phyloP scores from a whole-genome alignment of 495 filamentous ascomycete genomes.

The Darksidea phi region DNA sequence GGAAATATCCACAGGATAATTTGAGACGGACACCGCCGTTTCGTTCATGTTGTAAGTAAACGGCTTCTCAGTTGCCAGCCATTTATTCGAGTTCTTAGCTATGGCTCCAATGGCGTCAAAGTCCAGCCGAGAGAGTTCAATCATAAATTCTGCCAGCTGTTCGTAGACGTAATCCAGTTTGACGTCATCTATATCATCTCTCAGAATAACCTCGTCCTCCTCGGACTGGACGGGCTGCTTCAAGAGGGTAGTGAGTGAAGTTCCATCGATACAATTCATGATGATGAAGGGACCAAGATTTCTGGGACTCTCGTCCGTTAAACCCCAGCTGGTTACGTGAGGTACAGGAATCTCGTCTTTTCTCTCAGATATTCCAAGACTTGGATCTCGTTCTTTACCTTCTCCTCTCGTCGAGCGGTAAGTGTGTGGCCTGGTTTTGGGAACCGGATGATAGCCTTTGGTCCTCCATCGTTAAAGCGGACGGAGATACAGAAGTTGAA shows the following conservation, averaged over 20 bases:
- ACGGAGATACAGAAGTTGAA: slow-evolving; percentile 40
- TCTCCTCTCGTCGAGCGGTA: slow-evolving; percentile 40
- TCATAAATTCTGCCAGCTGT: slow-evolving; percentile 43
- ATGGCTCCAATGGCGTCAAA: slow-evolving; percentile 46
- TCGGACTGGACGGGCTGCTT: slow-evolving; percentile 32
- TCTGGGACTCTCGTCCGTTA: slow-evolving; percentile 41
- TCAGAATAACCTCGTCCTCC: slow-evolving; percentile 39
- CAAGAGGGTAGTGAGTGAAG: slow-evolving; percentile 38
- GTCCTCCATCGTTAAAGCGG: slow-evolving; percentile 43
- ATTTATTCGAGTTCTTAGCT: slow-evolving; percentile 39
- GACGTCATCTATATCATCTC: slow-evolving; percentile 40
- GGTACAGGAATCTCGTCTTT: slow-evolving; percentile 50
- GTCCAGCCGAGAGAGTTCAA: slow-evolving; percentile 45
- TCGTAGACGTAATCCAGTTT: slow-evolving; percentile 40
- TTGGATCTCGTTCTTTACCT: slow-evolving; percentile 48
- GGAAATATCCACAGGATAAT: slow-evolving; percentile 44
- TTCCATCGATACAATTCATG: slow-evolving; percentile 48
- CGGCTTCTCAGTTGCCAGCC: slow-evolving; percentile 41
- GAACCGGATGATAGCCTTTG: slow-evolving; percentile 47
- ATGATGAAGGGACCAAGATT: slow-evolving; percentile 50
- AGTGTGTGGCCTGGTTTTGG: slow-evolving; percentile 37
- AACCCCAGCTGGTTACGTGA: slow-evolving; percentile 45
- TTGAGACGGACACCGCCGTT: slow-evolving; percentile 40
- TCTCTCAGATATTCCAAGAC: slow-evolving; percentile 43
- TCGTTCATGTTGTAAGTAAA: slow-evolving; percentile 49